These are phyloP conservation scores for Elsinoe fawcettii DNA, from an alignment of 2,329 filamentous ascomycete genomes.

Conservation along the genomic window DNA sequence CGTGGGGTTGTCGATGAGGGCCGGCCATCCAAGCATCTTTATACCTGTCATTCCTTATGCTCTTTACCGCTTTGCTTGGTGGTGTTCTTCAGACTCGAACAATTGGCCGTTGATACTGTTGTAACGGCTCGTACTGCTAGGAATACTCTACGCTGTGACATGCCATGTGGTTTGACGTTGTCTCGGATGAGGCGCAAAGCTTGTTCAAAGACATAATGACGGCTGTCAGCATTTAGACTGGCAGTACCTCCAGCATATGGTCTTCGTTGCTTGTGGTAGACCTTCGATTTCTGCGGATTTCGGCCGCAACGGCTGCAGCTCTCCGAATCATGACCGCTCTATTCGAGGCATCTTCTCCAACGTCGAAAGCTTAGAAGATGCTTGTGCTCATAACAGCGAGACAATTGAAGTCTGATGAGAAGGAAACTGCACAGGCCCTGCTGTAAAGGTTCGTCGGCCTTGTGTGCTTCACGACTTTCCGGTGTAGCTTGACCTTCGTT, in stretches of 20 bases:
- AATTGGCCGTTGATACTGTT: neutral
- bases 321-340: too few species aligned
- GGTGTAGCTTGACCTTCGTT: too few species aligned
- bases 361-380: neutral
- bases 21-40: neutral
- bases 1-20: neutral
- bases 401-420: neutral
- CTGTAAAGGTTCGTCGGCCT: too few species aligned
- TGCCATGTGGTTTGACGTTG: neutral
- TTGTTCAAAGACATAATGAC: neutral
- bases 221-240: neutral
- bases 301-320: neutral
- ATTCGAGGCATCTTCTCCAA: neutral
- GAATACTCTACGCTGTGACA: neutral
- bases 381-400: neutral
- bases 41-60: neutral
- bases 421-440: neutral
- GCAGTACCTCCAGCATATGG: neutral
- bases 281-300: neutral
- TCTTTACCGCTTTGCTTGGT: neutral
- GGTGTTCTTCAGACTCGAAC: conserved; percentile 1
- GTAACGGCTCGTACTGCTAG: neutral
- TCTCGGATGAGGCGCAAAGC: neutral
- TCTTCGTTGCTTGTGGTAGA: neutral
- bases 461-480: too few species aligned